These are phyloP conservation scores for Phytophthora sp. DNA, from an alignment of 352 stramenopile species.

Conservation along the genomic window DNA sequence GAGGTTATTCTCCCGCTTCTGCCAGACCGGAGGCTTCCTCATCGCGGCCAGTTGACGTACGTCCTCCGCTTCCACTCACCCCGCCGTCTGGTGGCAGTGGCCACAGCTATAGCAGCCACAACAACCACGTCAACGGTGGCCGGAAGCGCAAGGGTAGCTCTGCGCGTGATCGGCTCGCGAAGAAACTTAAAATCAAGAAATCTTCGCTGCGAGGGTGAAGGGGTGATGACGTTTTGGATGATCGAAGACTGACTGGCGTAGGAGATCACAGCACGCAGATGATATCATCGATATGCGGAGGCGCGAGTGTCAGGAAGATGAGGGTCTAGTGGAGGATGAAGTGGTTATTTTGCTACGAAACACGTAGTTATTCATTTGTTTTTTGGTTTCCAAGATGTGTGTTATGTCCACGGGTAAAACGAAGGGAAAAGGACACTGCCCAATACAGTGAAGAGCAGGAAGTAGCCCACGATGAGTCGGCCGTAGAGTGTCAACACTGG, in stretches of 20 bases:
- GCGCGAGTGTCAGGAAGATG: constrained; percentile 4
- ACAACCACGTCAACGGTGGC: constrained; percentile 12
- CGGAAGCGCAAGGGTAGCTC: constrained; percentile 63
- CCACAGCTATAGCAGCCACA: constrained; percentile 29
- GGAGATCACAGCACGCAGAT: background rate
- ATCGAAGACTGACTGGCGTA: background rate
- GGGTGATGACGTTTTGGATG: constrained; percentile 3
- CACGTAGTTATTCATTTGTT: constrained; percentile 29
- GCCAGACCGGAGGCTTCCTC: constrained; percentile 18
- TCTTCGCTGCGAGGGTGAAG: constrained; percentile 42
- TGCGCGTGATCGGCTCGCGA: constrained; percentile 72
- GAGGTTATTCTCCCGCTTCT: constrained; percentile 38
- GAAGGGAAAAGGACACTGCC: constrained; percentile 73
- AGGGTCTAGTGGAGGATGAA: constrained; percentile 13
- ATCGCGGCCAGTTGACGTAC: constrained; percentile 38
- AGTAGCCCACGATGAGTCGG: constrained; percentile 62
- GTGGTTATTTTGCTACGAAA: constrained; percentile 34
- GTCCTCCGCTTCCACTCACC: constrained; percentile 50
- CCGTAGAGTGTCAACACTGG: constrained; percentile 27
- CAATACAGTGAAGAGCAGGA: constrained; percentile 73
- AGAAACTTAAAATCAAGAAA: constrained; percentile 85
- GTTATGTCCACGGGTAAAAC: constrained; percentile 88
- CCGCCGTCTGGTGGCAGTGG: constrained; percentile 30
- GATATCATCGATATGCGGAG: constrained; percentile 4
- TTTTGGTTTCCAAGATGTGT: constrained; percentile 6